Conservation (phyloP, 1,284 basidiomycete species). For the Papiliotrema fonsecae region DNA sequence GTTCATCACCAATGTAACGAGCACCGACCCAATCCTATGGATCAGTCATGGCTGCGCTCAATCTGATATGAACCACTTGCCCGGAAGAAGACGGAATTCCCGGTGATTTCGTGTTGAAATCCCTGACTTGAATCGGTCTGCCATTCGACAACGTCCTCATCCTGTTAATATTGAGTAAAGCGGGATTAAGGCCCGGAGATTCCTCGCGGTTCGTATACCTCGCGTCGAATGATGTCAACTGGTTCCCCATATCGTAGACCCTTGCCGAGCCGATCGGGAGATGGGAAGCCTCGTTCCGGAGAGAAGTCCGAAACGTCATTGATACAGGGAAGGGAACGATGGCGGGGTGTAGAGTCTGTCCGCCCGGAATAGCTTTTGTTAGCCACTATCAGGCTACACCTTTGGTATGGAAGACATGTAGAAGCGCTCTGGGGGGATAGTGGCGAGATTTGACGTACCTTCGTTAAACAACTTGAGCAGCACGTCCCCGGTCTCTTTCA, state of each 20-base stretch:
- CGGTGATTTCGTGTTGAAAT: background rate
- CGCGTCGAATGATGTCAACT: background rate
- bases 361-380: background rate
- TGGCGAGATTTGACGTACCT: background rate
- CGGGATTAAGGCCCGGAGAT: background rate
- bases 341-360: background rate
- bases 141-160: background rate
- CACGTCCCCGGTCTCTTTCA: background rate
- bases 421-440: too few relatives aligned
- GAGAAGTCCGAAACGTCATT: background rate
- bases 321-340: slow-evolving; percentile 1
- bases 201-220: slow-evolving; percentile 1
- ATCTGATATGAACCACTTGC: background rate
- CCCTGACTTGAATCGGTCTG: background rate
- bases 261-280: slow-evolving; percentile 1
- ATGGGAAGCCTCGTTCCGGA: slow-evolving; percentile 1
- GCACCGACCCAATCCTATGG: background rate
- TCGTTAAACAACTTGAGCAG: slow-evolving; percentile 3
- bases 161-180: background rate
- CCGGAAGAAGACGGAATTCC: background rate
- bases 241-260: slow-evolving; percentile 1
- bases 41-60: background rate
- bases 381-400: too few relatives aligned
- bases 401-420: too few relatives aligned
- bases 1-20: background rate